Evolutionary conservation across 1,284 basidiomycete species (phyloP).

Genomic region (Ustilago bromivora): DNA sequence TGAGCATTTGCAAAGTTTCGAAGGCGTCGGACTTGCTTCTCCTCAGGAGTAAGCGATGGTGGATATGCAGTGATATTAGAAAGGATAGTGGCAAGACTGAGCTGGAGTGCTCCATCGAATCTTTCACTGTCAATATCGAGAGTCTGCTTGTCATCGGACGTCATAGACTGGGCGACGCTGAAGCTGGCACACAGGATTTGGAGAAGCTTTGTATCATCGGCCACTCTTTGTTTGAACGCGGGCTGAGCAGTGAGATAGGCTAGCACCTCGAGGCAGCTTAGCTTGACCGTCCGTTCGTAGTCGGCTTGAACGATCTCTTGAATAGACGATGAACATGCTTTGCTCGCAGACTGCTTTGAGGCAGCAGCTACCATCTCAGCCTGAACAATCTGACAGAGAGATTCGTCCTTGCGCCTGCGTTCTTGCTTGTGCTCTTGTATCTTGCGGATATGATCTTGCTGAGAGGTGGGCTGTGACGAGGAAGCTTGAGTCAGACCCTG

Average conservation of each 20-base stretch:
- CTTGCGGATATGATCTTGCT: slow-evolving; percentile 27
- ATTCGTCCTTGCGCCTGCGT: slow-evolving; percentile 30
- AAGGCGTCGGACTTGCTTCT: slow-evolving; percentile 56
- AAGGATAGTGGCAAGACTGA: slow-evolving; percentile 53
- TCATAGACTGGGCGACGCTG: slow-evolving; percentile 1
- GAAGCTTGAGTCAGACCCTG: slow-evolving; percentile 27
- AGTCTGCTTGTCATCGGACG: neutral
- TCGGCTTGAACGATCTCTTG: slow-evolving; percentile 6
- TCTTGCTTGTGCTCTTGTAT: slow-evolving; percentile 23
- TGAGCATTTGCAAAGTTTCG: slow-evolving; percentile 55
- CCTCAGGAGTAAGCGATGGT: slow-evolving; percentile 43
- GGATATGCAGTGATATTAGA: slow-evolving; percentile 52
- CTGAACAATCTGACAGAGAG: slow-evolving; percentile 19
- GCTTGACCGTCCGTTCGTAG: slow-evolving; percentile 15
- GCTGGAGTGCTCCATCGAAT: slow-evolving; percentile 55
- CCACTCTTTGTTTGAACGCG: slow-evolving; percentile 31
- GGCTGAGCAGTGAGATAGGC: slow-evolving; percentile 57
- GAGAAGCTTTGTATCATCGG: slow-evolving; percentile 36
- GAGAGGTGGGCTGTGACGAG: slow-evolving; percentile 31
- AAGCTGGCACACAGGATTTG: slow-evolving; percentile 32
- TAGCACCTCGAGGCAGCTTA: slow-evolving; percentile 55
- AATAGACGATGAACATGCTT: neutral
- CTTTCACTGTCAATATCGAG: slow-evolving; percentile 23
- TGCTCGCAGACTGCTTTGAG: neutral
- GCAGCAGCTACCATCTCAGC: slow-evolving; percentile 12